Base-by-base conservation (phyloP, 768 basidiomycete genomes). In the Porpolomopsis calyptriformis region DNA sequence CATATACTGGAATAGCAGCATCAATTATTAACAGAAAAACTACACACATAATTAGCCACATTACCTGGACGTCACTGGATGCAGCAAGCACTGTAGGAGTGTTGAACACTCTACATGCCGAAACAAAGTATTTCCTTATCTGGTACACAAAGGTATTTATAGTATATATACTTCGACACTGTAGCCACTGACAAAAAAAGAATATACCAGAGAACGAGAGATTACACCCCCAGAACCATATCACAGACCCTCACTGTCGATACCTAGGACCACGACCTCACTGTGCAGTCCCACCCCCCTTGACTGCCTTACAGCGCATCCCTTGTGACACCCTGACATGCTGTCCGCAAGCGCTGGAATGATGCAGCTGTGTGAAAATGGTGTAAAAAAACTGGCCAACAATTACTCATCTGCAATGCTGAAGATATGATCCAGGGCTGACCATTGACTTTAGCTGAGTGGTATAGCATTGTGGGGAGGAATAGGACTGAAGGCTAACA, bases 301-400 rank as follows among this genome's bases (percentile, higher is more conserved):
- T 63, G 64, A 53, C n/a, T n/a, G n/a, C n/a, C n/a, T n/a, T n/a
- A 45, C 1, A 25, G 54, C 4, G 53, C 56, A 1, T 23, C 42
- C 0, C 49, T 67, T 1, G 54, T 65, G 0, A 66, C 64, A 16
- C 60, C 60, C 4, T n/a, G 64, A 42, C 55, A 69, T 54, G 41
- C 48, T 24, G 55, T 60, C 6, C 44, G 62, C 5, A 47, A n/a
- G 4, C 44, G 50, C 23, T 63, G 62, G 60, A 66, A 66, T 34
- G 18, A 49, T 2, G 27, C 43, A n/a, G 33, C 34, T 26, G 20
- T 11, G 35, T 20, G 41, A 6, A 42, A 42, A 25, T 6, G 14
- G 4, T 42, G 41, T 22, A 23, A 4, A 18, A 27, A 25, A 12
- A 16, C 41, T 3, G 8, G 19, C 2, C 6, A 42, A 4, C 19